Evolutionary conservation across 768 basidiomycete species (phyloP).

Genomic region (Nidularia sp.): DNA sequence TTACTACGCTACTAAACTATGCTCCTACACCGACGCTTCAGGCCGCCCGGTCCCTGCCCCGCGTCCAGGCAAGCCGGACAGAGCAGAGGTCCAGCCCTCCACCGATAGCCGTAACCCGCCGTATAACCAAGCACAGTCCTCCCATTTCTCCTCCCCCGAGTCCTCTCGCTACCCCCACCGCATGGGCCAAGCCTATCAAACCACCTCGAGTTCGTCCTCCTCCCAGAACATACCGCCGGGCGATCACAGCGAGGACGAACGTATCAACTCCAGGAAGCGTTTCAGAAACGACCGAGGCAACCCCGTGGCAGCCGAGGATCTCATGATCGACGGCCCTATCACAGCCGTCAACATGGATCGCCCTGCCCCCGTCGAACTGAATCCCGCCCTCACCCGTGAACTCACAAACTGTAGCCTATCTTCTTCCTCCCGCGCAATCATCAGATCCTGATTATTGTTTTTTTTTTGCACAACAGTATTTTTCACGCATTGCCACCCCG

Average conservation of each 20-base stretch:
- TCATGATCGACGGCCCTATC: constrained; percentile 35
- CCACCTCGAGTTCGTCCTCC: constrained; percentile 13
- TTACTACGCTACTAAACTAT: constrained; percentile 77
- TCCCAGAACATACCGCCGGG: constrained; percentile 10
- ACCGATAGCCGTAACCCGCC: constrained; percentile 13
- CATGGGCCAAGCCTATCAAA: neutral
- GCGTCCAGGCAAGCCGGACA: constrained; percentile 42
- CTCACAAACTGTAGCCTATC: constrained; percentile 62
- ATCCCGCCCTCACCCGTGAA: constrained; percentile 64
- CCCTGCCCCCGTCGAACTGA: constrained; percentile 41
- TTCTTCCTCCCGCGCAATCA: constrained; percentile 7
- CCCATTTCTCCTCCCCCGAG: constrained; percentile 16
- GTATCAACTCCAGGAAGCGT: constrained; percentile 41
- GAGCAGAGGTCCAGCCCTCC: constrained; percentile 20
- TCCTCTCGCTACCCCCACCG: constrained; percentile 19
- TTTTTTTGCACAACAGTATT: constrained; percentile 48
- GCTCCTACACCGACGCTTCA: constrained; percentile 76
- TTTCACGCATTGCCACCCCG: constrained; percentile 79
- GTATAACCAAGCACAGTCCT: constrained; percentile 8
- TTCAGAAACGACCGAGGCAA: constrained; percentile 39
- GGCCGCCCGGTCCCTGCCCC: constrained; percentile 80
- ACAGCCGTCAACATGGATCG: constrained; percentile 33
- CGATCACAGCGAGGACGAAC: constrained; percentile 36
- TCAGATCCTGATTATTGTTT: constrained; percentile 7
- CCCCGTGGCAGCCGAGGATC: constrained; percentile 30